Conservation (phyloP, 192 early-diverging fungal genomes). For the Chytriomyces sp. region DNA sequence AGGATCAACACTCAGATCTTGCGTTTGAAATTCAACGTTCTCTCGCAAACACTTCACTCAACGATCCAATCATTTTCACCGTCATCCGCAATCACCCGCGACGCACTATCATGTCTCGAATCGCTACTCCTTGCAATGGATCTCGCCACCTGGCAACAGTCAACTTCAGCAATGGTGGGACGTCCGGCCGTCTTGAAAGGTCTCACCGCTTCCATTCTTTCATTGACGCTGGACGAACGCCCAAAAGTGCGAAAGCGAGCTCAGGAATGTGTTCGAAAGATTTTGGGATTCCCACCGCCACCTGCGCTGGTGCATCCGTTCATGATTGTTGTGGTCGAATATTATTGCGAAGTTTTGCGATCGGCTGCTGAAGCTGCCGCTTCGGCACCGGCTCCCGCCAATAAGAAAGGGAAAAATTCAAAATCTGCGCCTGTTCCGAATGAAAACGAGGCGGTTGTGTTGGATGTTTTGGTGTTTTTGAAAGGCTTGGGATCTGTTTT, state of each 20-base stretch:
- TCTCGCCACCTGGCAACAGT: constrained; percentile 66
- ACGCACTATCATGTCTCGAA: constrained; percentile 74
- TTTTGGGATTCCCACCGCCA: constrained; percentile 76
- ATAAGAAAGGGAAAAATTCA: constrained; percentile 26
- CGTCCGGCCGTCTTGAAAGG: constrained; percentile 19
- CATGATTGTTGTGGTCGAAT: constrained; percentile 66
- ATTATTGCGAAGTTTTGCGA: constrained; percentile 64
- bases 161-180: constrained; percentile 18
- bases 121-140: constrained; percentile 81
- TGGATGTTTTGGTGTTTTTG: constrained; percentile 75
- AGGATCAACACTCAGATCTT: constrained; percentile 45
- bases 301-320: constrained; percentile 76
- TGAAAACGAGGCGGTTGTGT: constrained; percentile 47
- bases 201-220: constrained; percentile 55
- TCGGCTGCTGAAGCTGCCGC: constrained; percentile 25
- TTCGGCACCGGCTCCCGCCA: constrained; percentile 25
- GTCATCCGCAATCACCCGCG: constrained; percentile 14
- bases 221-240: constrained; percentile 78
- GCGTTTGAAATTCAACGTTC: constrained; percentile 50
- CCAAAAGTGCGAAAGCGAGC: constrained; percentile 91
- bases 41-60: constrained; percentile 52
- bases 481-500: constrained; percentile 57
- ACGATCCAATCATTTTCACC: constrained; percentile 64
- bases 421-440: background rate
- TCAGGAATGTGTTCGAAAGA: constrained; percentile 76